Evolutionary conservation across 1,284 basidiomycete species (phyloP), one percentile per base, ranked within the genome.

Genomic region (Papiliotrema nemorosa): DNA sequence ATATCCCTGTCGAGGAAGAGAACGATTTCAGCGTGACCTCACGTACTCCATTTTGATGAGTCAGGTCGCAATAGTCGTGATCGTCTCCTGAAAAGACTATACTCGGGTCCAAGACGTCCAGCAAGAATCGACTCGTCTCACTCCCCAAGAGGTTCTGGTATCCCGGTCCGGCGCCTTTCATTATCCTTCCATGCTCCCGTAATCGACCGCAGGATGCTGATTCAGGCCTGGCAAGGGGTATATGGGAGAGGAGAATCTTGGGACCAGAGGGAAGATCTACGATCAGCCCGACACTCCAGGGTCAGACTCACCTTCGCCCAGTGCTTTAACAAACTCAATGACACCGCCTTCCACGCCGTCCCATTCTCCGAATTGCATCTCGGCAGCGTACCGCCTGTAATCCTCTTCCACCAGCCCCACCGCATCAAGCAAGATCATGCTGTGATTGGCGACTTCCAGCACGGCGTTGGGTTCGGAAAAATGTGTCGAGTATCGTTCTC

Each of bases 11-110:
- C 2, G 83, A 84, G 68, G 88, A 87, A 1, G 88, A 89, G 58
- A 92, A 81, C 0, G 88, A 86, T 69, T 89, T 90, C 63, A 92
- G 78, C 0, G 88, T 87, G n/a, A 90, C 78, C 70, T 88, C 85
- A 49, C 78, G 77, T 37, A 83, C 75, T n/a, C 66, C 68, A 34
- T 58, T 60, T 3, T 74, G 66, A 67, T 89, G 86, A 51, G 74
- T 76, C 57, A 86, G 80, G 60, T 89, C 86, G 70, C 90, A 93
- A 57, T 89, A 89, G 66, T 93, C 90, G 58, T 88, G 87, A 72
- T 93, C 87, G 68, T 93, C 89, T 10, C 86, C 90, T 59, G 14
- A 26, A 34, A 87, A 87, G 4, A 92, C 78, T 1, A 84, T 63
- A 13, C 76, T 70, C 13, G 90, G 90, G 27, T 80, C 77, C 16